A percentile compares a stretch with the other conserved stretches of the same genome.
These are phyloP conservation scores for Polytrichum commune DNA, from an alignment of 225 moss, liverwort and hornwort species.

Conservation along the genomic window DNA sequence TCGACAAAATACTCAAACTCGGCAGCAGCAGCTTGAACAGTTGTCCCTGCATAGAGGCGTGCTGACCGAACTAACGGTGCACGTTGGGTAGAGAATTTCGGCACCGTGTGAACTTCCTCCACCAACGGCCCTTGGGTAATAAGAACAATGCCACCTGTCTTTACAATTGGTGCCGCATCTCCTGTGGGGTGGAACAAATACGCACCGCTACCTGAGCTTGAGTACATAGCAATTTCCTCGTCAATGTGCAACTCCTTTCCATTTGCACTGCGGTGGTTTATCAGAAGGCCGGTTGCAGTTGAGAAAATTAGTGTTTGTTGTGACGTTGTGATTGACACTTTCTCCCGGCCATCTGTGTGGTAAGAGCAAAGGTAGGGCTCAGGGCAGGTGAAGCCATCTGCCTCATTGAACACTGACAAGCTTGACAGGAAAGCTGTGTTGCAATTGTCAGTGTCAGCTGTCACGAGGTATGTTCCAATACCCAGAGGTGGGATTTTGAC, in stretches of 20 bases:
- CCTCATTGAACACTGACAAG: conserved; percentile 63
- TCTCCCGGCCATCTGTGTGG: conserved; percentile 29
- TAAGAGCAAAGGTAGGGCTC: conserved; percentile 61
- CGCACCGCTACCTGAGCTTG: conserved; percentile 78
- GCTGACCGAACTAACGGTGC: conserved; percentile 74
- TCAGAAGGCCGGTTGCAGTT: conserved; percentile 61
- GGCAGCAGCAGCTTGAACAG: conserved; percentile 66
- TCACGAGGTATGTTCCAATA: conserved; percentile 73
- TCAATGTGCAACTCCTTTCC: conserved; percentile 47
- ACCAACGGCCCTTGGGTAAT: conserved; percentile 60
- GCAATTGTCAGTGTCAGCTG: conserved; percentile 68
- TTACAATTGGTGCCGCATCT: conserved; percentile 64
- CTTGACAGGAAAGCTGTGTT: conserved; percentile 54
- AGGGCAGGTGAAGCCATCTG: conserved; percentile 67
- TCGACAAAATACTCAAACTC: conserved; percentile 89
- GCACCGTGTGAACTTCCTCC: conserved; percentile 77
- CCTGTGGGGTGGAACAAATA: conserved; percentile 83
- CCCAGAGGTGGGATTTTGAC: conserved; percentile 74
- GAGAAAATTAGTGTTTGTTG: conserved; percentile 67
- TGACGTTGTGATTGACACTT: conserved; percentile 53
- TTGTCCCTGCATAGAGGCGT: conserved; percentile 71
- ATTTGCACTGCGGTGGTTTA: conserved; percentile 35
- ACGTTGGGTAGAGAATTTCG: conserved; percentile 37
- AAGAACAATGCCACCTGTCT: conserved; percentile 65
- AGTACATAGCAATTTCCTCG: conserved; percentile 91